Percentiles rank a stretch among this genome's conserved stretches.
These are phyloP conservation scores for Pugionium cornutum DNA, from an alignment of 345 rosid species.

Conservation along the genomic window DNA sequence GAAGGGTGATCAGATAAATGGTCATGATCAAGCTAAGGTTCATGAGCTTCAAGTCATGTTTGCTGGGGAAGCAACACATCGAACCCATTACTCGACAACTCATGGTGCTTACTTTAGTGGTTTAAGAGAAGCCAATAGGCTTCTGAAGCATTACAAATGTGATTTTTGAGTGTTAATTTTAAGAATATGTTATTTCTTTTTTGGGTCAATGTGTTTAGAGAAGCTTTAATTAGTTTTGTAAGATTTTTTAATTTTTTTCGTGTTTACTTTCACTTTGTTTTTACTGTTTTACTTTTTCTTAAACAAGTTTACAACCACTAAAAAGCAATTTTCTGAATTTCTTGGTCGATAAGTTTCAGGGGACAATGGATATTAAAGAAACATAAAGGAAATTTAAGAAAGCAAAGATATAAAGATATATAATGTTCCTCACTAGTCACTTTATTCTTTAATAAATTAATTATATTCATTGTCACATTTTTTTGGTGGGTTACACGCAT, in stretches of 20 bases:
- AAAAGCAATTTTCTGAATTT: slow-evolving; percentile 29
- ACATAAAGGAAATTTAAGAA: neutral
- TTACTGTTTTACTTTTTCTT: slow-evolving; percentile 27
- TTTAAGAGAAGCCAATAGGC: slow-evolving; percentile 92
- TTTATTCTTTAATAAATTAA: slow-evolving; percentile 6
- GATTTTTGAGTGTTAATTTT: slow-evolving; percentile 42
- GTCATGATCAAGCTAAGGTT: slow-evolving; percentile 28
- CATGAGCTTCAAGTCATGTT: slow-evolving; percentile 69
- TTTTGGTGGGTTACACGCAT: slow-evolving; percentile 5
- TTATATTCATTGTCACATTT: slow-evolving; percentile 27
- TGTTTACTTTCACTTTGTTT: slow-evolving; percentile 6
- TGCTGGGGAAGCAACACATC: slow-evolving; percentile 98
- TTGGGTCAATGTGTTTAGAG: slow-evolving; percentile 30
- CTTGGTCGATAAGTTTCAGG: slow-evolving; percentile 28
- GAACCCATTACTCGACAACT: slow-evolving; percentile 94
- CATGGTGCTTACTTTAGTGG: slow-evolving; percentile 98
- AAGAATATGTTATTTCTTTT: slow-evolving; percentile 26
- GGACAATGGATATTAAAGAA: slow-evolving; percentile 31
- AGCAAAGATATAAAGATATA: slow-evolving; percentile 19
- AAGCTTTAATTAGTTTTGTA: slow-evolving; percentile 38
- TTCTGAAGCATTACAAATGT: slow-evolving; percentile 79
- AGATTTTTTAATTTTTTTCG: slow-evolving; percentile 37
- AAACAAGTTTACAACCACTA: slow-evolving; percentile 27
- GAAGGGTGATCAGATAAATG: slow-evolving; percentile 34
- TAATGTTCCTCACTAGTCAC: slow-evolving; percentile 31